Percentiles rank a stretch among this genome's conserved stretches.
phyloP scores from a whole-genome alignment of 2,329 filamentous ascomycete genomes.

The Graphium sp. region DNA sequence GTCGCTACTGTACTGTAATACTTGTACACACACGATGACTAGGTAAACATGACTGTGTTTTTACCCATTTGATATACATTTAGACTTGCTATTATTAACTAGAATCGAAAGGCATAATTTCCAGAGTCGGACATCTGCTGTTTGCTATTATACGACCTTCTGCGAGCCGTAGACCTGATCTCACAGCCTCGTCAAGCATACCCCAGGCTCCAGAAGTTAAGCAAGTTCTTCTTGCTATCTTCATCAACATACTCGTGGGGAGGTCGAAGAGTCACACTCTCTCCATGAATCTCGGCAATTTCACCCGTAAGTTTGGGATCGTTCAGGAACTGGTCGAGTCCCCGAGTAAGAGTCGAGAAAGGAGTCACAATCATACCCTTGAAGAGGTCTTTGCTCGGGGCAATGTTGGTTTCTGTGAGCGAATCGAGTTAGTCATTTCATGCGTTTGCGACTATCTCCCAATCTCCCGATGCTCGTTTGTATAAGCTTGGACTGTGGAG shows the following conservation, averaged over 20 bases:
- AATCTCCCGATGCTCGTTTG: too few species aligned
- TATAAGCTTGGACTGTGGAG: not conserved
- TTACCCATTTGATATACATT: too few species aligned
- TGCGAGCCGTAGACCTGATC: too few species aligned
- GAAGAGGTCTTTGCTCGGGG: constrained; percentile 24
- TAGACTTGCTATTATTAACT: too few species aligned
- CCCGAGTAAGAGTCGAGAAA: constrained; percentile 26
- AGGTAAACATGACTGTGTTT: too few species aligned
- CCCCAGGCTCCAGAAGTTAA: constrained; percentile 27
- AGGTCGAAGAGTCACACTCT: constrained; percentile 26
- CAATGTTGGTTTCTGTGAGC: constrained; percentile 24
- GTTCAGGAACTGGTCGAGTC: constrained; percentile 21
- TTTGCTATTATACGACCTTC: too few species aligned
- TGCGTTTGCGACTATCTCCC: too few species aligned
- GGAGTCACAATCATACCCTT: constrained; percentile 31
- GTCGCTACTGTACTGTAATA: too few species aligned
- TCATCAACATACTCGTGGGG: constrained; percentile 27
- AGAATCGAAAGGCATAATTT: too few species aligned
- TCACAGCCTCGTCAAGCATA: constrained; percentile 16
- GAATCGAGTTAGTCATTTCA: too few species aligned
- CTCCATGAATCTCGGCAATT: constrained; percentile 32
- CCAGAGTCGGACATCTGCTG: too few species aligned
- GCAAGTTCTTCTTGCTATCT: constrained; percentile 26
- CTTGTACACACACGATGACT: too few species aligned
- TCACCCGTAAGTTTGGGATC: constrained; percentile 22